These are phyloP conservation scores for Omphalea diandra DNA, from an alignment of 441 rosid species.

Conservation along the genomic window DNA sequence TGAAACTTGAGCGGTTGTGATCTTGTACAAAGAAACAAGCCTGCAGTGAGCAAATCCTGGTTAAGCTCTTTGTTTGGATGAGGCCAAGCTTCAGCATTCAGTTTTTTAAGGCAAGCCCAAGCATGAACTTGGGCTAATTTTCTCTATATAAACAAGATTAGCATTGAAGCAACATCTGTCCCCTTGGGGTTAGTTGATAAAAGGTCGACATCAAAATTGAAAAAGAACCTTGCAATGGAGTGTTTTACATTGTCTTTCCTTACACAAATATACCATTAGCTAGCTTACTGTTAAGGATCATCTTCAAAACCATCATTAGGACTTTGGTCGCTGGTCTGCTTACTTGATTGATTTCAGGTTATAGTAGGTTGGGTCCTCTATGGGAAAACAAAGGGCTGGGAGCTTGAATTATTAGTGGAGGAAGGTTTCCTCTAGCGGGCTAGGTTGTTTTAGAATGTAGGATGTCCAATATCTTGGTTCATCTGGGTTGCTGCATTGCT, in stretches of 20 bases:
- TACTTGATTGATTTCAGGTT: too few species aligned
- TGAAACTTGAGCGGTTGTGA: conserved; percentile 3
- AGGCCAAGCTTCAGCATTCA: background rate
- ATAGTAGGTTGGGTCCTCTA: too few species aligned
- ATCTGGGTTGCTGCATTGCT: background rate
- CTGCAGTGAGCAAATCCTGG: background rate
- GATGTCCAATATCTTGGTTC: background rate
- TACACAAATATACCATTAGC: background rate
- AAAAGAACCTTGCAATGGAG: too few species aligned
- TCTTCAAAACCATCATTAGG: too few species aligned
- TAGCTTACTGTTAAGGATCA: background rate
- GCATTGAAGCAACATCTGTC: background rate
- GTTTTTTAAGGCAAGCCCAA: background rate
- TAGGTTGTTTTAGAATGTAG: background rate
- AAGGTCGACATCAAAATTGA: too few species aligned
- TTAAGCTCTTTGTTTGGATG: background rate
- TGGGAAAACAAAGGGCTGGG: too few species aligned
- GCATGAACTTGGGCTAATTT: background rate
- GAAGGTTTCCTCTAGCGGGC: too few species aligned
- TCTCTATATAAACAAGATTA: background rate
- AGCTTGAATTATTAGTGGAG: background rate
- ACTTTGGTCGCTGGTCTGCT: too few species aligned
- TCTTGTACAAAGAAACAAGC: background rate
- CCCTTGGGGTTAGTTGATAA: too few species aligned
- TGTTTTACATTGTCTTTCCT: background rate